Conservation (phyloP, 495 filamentous ascomycete genomes). For the Daldinia grandis region DNA sequence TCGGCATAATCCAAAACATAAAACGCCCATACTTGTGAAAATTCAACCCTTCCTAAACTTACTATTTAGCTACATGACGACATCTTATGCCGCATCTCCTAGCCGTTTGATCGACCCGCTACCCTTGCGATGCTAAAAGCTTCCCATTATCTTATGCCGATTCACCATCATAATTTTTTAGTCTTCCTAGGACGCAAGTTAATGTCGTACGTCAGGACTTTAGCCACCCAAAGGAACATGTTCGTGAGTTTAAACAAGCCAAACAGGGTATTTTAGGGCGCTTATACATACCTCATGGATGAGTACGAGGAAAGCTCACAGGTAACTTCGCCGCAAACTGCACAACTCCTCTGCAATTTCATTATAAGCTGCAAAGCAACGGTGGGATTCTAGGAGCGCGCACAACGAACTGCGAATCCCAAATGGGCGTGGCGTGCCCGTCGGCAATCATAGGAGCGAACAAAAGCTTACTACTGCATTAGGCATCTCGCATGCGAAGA, state of each 20-base stretch:
- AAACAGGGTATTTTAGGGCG: conserved; percentile 22
- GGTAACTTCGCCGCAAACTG: conserved; percentile 33
- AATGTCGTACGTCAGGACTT: conserved; percentile 20
- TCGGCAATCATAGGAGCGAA: conserved; percentile 22
- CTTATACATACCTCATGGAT: conserved; percentile 13
- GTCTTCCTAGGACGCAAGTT: background rate
- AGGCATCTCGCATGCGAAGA: conserved; percentile 15
- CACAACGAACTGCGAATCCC: conserved; percentile 6
- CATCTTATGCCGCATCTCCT: conserved; percentile 15
- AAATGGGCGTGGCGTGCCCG: conserved; percentile 24
- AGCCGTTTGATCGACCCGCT: conserved; percentile 28
- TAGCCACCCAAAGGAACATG: conserved; percentile 11
- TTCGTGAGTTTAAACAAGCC: conserved; percentile 3
- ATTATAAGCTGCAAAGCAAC: conserved; percentile 31
- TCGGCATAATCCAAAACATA: conserved; percentile 29
- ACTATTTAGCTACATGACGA: conserved; percentile 32
- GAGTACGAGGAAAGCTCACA: conserved; percentile 18
- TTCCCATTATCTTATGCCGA: conserved; percentile 11
- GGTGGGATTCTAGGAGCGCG: conserved; percentile 26
- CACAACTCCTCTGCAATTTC: conserved; percentile 39
- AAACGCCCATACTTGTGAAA: conserved; percentile 17
- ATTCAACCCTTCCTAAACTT: conserved; percentile 6
- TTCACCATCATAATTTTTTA: conserved; percentile 11
- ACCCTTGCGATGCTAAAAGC: conserved; percentile 27
- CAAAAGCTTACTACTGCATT: conserved; percentile 36